These are phyloP conservation scores for Dendrobium officinale DNA, from an alignment of 106 monocot genomes.

Conservation along the genomic window DNA sequence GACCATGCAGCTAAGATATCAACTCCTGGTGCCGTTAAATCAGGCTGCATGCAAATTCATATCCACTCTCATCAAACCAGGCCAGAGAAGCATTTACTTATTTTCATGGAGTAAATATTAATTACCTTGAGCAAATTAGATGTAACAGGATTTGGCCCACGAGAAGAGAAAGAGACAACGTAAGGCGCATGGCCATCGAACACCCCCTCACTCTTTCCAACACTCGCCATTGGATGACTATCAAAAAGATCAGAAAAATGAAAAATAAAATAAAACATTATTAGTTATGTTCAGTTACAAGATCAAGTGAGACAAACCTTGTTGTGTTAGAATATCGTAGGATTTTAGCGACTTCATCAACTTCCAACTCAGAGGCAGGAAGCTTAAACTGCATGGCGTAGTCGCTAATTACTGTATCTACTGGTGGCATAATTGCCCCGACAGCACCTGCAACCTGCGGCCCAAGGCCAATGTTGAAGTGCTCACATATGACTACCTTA, in stretches of 20 bases:
- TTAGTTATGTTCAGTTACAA: not conserved
- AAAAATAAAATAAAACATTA: not conserved
- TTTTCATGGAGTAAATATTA: not conserved
- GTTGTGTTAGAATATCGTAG: conserved; percentile 8
- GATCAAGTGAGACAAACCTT: conserved; percentile 6
- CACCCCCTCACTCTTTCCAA: conserved; percentile 15
- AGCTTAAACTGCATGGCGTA: conserved; percentile 14
- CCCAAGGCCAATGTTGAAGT: not conserved
- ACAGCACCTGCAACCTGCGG: conserved; percentile 14
- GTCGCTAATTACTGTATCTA: not conserved
- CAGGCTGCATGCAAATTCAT: not conserved
- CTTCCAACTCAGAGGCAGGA: conserved; percentile 5
- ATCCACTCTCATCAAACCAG: not conserved
- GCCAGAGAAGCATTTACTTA: not conserved
- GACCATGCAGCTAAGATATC: conserved; percentile 10
- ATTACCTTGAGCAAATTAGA: conserved; percentile 24
- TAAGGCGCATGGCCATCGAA: conserved; percentile 12
- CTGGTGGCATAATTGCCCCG: conserved; percentile 17
- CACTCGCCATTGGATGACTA: conserved; percentile 23
- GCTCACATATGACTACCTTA: conserved; percentile 24
- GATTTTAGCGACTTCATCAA: not conserved
- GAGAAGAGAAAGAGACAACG: conserved; percentile 19
- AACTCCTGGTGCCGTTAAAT: not conserved
- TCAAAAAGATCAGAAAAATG: not conserved
- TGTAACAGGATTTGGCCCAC: conserved; percentile 23